A percentile compares a stretch with the other conserved stretches of the same genome.
Conservation (phyloP, 257 asterid genomes). For the Jaltomata sinuosa region DNA sequence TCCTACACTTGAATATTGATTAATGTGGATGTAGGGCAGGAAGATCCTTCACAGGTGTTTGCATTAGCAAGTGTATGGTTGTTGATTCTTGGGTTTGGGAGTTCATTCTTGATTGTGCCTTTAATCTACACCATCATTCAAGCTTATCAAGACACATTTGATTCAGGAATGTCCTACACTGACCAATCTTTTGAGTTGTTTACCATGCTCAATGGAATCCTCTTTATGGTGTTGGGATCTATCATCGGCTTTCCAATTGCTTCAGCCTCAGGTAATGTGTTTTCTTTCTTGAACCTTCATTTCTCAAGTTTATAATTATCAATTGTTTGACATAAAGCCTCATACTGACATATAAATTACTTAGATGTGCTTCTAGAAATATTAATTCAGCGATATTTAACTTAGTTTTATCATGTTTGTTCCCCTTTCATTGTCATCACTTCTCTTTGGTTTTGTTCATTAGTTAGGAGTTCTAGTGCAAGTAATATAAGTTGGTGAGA, state of each 20-base stretch:
- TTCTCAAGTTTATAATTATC: neutral
- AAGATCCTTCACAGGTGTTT: slow-evolving; percentile 84
- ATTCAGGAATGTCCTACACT: slow-evolving; percentile 34
- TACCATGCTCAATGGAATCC: slow-evolving; percentile 51
- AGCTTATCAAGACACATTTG: slow-evolving; percentile 61
- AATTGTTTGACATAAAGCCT: neutral
- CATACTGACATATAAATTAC: neutral
- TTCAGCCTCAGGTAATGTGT: slow-evolving; percentile 77
- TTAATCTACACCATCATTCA: slow-evolving; percentile 47
- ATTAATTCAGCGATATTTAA: neutral
- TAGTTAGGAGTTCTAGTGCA: neutral
- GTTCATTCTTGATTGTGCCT: slow-evolving; percentile 71
- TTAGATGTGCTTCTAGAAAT: neutral
- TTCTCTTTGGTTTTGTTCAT: neutral
- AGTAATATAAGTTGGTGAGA: neutral
- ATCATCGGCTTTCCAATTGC: slow-evolving; percentile 83
- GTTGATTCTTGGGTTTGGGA: slow-evolving; percentile 76
- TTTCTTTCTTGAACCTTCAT: neutral
- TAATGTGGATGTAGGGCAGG: slow-evolving; percentile 97
- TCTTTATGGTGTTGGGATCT: slow-evolving; percentile 72
- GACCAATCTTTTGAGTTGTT: slow-evolving; percentile 47
- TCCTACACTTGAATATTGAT: slow-evolving; percentile 50
- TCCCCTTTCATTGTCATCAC: neutral
- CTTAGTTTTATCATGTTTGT: neutral
- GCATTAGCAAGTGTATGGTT: slow-evolving; percentile 94